Percentiles rank a stretch among this genome's conserved stretches.
Evolutionary conservation across 2,329 filamentous ascomycete species (phyloP).

Genomic region (Emergomyces pasteurianus): DNA sequence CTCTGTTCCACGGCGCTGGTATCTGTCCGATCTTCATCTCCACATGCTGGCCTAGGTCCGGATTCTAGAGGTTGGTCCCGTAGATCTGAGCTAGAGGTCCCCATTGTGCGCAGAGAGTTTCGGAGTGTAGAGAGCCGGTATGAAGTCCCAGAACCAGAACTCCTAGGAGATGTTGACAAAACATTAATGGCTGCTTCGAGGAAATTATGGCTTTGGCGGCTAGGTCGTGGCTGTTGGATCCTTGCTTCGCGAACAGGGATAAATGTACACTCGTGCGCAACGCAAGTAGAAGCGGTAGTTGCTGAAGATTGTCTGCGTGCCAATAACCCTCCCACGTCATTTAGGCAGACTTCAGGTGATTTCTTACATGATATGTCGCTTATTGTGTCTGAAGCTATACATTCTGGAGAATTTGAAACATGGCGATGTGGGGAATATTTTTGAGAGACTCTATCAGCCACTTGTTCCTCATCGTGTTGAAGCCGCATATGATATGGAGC

Average conservation of each 20-base stretch:
- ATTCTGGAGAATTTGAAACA: constrained; percentile 15
- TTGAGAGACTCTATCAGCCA: constrained; percentile 21
- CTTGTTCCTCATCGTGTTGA: constrained; percentile 18
- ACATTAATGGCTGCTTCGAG: constrained; percentile 26
- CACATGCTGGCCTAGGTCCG: not conserved
- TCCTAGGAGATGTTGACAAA: constrained; percentile 9
- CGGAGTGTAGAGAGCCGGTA: constrained; percentile 1
- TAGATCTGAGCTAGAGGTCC: not conserved
- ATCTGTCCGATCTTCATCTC: not conserved
- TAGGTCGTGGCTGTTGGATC: constrained; percentile 5
- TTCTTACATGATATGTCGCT: constrained; percentile 24
- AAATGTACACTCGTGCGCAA: not conserved
- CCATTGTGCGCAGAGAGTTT: too few species aligned
- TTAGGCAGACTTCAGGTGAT: constrained; percentile 57
- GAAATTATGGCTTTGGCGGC: constrained; percentile 17
- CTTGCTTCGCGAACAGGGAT: not conserved
- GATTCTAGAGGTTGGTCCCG: not conserved
- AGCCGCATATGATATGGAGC: constrained; percentile 16
- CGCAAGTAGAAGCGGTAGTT: not conserved
- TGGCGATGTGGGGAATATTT: constrained; percentile 21
- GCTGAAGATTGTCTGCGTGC: constrained; percentile 20
- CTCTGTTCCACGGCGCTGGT: not conserved
- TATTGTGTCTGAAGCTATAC: constrained; percentile 7
- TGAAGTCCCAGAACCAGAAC: constrained; percentile 6
- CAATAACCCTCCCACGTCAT: constrained; percentile 70